Percentiles rank a stretch among this genome's conserved stretches.
These are phyloP conservation scores for Seminavis robusta DNA, from an alignment of 108 stramenopile species.

Conservation along the genomic window DNA sequence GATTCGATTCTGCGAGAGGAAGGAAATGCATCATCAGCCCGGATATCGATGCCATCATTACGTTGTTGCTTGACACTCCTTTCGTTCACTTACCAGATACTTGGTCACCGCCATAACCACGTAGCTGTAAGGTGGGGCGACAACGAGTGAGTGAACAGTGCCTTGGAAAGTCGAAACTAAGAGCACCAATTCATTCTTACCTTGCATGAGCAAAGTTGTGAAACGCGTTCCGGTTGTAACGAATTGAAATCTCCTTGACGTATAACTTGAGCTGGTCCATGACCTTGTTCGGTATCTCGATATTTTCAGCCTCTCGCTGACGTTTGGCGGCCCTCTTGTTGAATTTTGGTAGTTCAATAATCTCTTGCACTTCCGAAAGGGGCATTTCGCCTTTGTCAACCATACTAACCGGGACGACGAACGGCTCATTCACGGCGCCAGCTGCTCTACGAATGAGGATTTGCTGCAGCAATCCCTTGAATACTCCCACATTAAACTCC, in stretches of 20 bases:
- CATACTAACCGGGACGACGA: background rate
- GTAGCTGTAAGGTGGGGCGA: background rate
- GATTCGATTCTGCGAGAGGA: no score
- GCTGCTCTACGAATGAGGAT: background rate
- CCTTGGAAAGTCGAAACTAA: no score
- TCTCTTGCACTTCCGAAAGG: no score
- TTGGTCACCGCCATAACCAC: constrained; percentile 9
- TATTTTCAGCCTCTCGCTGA: background rate
- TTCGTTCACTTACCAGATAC: no score
- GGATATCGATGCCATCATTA: no score
- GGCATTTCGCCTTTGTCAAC: no score
- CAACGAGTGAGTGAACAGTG: background rate
- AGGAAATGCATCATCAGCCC: no score
- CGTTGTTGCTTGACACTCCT: no score
- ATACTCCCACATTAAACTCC: constrained; percentile 2
- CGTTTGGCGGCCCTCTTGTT: no score
- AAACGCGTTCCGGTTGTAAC: background rate
- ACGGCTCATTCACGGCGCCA: background rate
- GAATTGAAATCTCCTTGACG: background rate
- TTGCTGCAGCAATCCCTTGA: background rate
- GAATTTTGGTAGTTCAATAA: no score
- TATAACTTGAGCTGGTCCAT: background rate
- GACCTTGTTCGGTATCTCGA: background rate
- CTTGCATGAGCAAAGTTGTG: constrained; percentile 12
- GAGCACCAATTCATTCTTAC: no score